These are phyloP conservation scores for Penstemon newberryi DNA, from an alignment of 257 asterid genomes.

Conservation along the genomic window DNA sequence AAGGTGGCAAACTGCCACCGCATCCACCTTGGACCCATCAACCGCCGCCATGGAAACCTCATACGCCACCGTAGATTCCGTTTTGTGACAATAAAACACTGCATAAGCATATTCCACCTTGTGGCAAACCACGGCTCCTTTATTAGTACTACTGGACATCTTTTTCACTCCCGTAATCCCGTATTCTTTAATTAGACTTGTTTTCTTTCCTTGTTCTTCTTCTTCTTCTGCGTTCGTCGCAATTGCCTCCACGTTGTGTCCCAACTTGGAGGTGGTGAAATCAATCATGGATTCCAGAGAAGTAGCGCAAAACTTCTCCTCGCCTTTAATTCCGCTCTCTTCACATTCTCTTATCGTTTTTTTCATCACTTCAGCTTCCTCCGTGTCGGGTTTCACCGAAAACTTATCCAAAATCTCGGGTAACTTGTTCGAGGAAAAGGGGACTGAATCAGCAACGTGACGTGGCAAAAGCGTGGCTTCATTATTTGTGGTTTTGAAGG, in stretches of 20 bases:
- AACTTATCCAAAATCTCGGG: conserved; percentile 48
- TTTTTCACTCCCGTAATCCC: conserved; percentile 38
- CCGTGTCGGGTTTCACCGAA: conserved; percentile 46
- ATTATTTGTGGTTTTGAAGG: conserved; percentile 32
- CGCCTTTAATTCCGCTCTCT: conserved; percentile 46
- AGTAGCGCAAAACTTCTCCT: conserved; percentile 74
- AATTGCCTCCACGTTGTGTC: conserved; percentile 50
- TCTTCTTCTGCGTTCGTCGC: conserved; percentile 51
- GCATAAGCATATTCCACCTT: conserved; percentile 63
- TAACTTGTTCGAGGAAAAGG: conserved; percentile 62
- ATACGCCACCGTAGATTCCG: conserved; percentile 48
- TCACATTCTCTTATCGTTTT: conserved; percentile 69
- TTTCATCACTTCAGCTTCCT: conserved; percentile 52
- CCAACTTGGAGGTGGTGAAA: conserved; percentile 61
- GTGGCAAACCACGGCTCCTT: conserved; percentile 69
- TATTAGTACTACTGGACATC: conserved; percentile 26
- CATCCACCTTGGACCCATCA: conserved; percentile 66
- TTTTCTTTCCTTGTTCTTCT: conserved; percentile 16
- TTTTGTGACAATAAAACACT: conserved; percentile 79
- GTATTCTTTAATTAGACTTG: conserved; percentile 35
- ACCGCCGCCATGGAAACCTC: conserved; percentile 50
- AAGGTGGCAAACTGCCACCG: conserved; percentile 75
- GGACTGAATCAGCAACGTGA: conserved; percentile 50
- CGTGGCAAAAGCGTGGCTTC: conserved; percentile 57
- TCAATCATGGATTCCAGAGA: conserved; percentile 86